These are phyloP conservation scores for Penicillium parvum DNA, from an alignment of 495 filamentous ascomycete genomes.

Conservation along the genomic window DNA sequence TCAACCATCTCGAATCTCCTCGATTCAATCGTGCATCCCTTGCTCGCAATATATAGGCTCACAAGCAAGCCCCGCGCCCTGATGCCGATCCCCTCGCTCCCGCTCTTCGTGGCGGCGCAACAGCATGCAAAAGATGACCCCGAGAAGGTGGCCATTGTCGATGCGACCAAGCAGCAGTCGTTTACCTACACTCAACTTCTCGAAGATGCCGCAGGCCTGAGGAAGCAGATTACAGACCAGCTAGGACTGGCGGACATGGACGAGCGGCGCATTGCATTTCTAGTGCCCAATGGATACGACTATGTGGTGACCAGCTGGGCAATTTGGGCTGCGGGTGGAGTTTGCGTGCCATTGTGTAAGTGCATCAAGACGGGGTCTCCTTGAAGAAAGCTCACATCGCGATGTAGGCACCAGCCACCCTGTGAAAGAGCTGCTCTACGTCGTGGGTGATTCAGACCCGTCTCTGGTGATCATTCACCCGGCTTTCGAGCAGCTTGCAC, in stretches of 20 bases:
- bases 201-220: slow-evolving; percentile 62
- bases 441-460: slow-evolving; percentile 40
- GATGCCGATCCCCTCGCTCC: slow-evolving; percentile 58
- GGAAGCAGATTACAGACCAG: slow-evolving; percentile 56
- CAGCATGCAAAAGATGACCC: slow-evolving; percentile 55
- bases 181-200: slow-evolving; percentile 81
- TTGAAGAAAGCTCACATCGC: neutral
- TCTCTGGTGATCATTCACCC: slow-evolving; percentile 41
- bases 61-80: neutral
- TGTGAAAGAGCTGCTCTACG: slow-evolving; percentile 40
- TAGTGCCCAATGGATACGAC: slow-evolving; percentile 87
- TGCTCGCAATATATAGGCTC: too few species aligned
- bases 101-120: slow-evolving; percentile 63
- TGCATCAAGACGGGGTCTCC: neutral
- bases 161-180: slow-evolving; percentile 61
- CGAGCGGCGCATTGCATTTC: slow-evolving; percentile 73
- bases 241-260: slow-evolving; percentile 49
- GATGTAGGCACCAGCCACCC: slow-evolving; percentile 44
- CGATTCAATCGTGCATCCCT: too few species aligned
- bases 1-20: too few species aligned
- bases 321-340: slow-evolving; percentile 38
- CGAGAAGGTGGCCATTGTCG: slow-evolving; percentile 65
- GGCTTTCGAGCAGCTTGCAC: slow-evolving; percentile 31
- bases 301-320: slow-evolving; percentile 72
- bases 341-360: slow-evolving; percentile 40